Percentiles rank a stretch among this genome's conserved stretches.
phyloP scores from a whole-genome alignment of 192 early-diverging fungal genomes.

The Gaertneriomyces sp. region DNA sequence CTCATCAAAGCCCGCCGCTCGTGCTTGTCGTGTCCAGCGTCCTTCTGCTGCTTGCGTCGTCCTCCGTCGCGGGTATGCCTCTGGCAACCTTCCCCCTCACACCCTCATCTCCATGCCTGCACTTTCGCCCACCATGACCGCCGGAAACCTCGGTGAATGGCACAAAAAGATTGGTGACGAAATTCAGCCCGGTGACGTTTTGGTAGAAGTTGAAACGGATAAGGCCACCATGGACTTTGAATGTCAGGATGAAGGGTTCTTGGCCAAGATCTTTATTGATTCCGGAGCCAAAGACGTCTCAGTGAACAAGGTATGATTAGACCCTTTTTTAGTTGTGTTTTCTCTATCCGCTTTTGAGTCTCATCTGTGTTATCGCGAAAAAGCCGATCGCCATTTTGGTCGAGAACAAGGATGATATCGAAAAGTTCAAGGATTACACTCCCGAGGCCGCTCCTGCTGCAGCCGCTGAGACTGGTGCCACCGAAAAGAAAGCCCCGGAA shows the following conservation, averaged over 20 bases:
- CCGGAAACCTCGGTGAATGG: constrained; percentile 84
- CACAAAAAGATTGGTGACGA: constrained; percentile 91
- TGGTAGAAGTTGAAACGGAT: constrained; percentile 97
- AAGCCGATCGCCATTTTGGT: constrained; percentile 88
- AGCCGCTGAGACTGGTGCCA: constrained; percentile 19
- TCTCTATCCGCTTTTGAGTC: too few relatives aligned
- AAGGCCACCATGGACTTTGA: constrained; percentile 99
- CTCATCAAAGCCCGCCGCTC: too few relatives aligned
- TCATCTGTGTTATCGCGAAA: constrained; percentile 11
- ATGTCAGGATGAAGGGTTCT: constrained; percentile 94
- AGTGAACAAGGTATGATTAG: constrained; percentile 63
- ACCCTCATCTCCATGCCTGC: constrained; percentile 91
- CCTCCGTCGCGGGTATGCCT: too few relatives aligned
- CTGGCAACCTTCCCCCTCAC: constrained; percentile 57
- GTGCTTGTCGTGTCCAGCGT: too few relatives aligned
- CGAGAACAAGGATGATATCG: constrained; percentile 83
- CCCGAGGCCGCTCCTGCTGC: constrained; percentile 26
- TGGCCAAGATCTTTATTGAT: constrained; percentile 86
- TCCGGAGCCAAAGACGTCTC: constrained; percentile 81
- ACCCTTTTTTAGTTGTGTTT: constrained; percentile 8
- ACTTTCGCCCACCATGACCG: constrained; percentile 97
- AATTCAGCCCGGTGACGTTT: constrained; percentile 83
- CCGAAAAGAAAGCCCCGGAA: neutral
- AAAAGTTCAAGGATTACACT: constrained; percentile 81
- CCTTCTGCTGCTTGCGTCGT: too few relatives aligned